Evolutionary conservation across 345 rosid species (phyloP).

Genomic region (Brassica carinata): DNA sequence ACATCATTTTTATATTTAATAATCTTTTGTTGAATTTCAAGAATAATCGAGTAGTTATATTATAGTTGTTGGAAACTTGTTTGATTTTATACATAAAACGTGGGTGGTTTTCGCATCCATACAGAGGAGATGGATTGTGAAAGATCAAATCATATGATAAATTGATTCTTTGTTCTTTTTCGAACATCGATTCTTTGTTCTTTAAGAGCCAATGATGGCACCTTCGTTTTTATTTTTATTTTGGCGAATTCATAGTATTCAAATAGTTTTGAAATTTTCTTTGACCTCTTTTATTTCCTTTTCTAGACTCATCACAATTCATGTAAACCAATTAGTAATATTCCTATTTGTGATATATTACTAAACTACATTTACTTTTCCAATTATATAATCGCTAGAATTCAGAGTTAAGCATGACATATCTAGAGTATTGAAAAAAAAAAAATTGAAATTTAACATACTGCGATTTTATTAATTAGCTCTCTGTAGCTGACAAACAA

Average conservation of each 20-base stretch:
- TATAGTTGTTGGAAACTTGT: not conserved
- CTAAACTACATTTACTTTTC: too few relatives aligned
- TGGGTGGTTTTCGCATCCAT: constrained; percentile 36
- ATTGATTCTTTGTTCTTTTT: constrained; percentile 25
- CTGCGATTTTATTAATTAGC: not conserved
- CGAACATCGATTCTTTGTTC: too few relatives aligned
- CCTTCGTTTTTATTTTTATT: constrained; percentile 17
- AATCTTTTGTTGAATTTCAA: not conserved
- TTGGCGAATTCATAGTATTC: constrained; percentile 2
- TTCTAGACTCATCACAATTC: constrained; percentile 6
- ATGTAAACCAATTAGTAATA: too few relatives aligned
- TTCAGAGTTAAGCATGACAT: too few relatives aligned
- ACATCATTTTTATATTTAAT: not conserved
- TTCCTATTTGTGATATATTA: too few relatives aligned
- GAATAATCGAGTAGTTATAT: constrained; percentile 2
- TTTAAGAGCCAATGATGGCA: constrained; percentile 36
- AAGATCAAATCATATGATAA: constrained; percentile 35
- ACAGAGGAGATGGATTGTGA: constrained; percentile 23
- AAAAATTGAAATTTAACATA: not conserved
- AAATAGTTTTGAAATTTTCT: constrained; percentile 16
- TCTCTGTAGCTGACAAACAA: not conserved
- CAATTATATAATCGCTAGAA: too few relatives aligned
- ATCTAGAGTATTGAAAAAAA: too few relatives aligned
- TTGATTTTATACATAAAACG: not conserved
- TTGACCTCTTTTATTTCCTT: constrained; percentile 36